phyloP scores from a whole-genome alignment of 164 flowering plant species.

The Piper longum region DNA sequence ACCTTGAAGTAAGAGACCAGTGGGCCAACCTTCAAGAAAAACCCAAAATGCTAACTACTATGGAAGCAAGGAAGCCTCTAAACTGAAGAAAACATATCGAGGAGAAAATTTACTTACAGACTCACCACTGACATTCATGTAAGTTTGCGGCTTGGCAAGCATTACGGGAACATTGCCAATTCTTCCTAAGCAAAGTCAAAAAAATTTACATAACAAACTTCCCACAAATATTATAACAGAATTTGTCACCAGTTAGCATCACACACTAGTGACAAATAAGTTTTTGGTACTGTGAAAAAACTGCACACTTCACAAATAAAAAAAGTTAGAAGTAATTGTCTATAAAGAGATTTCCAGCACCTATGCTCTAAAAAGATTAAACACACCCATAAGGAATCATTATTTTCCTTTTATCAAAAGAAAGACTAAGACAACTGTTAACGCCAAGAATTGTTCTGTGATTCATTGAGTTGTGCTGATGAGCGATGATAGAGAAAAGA shows the following conservation, averaged over 20 bases:
- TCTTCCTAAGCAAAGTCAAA: constrained; percentile 27
- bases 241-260: not conserved
- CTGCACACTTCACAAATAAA: not conserved
- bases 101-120: constrained; percentile 57
- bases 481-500: too few species aligned
- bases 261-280: not conserved
- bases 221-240: not conserved
- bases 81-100: not conserved
- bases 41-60: not conserved
- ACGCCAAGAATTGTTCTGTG: too few species aligned
- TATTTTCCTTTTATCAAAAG: too few species aligned
- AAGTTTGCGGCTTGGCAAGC: constrained; percentile 96
- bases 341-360: not conserved
- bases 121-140: constrained; percentile 91
- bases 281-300: too few species aligned
- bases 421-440: too few species aligned
- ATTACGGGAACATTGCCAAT: constrained; percentile 81
- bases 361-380: not conserved
- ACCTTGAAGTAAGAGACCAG: constrained; percentile 80
- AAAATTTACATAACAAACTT: not conserved
- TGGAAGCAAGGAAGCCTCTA: not conserved
- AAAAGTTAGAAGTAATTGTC: not conserved
- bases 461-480: too few species aligned
- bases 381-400: not conserved
- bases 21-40: constrained; percentile 55